Conservation (phyloP, 345 rosid species). For the Eucalyptus erythrocorys region DNA sequence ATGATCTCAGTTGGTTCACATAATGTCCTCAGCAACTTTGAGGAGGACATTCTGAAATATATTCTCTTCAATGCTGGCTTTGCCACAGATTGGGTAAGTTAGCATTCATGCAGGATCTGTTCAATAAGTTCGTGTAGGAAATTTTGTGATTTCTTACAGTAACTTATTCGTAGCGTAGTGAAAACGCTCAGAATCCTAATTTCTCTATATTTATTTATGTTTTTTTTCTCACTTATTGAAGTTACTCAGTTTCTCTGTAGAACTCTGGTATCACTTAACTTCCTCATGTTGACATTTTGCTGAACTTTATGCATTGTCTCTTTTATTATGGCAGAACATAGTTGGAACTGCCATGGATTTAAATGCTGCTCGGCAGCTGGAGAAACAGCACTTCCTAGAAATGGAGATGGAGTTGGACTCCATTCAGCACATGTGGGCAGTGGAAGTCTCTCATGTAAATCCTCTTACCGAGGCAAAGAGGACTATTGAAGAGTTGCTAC, state of each 20-base stretch:
- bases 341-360: constrained; percentile 32
- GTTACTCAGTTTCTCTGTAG: background rate
- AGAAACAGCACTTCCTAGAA: constrained; percentile 30
- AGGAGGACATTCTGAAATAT: constrained; percentile 47
- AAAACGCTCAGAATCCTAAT: background rate
- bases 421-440: constrained; percentile 51
- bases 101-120: background rate
- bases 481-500: constrained; percentile 20
- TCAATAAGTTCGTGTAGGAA: background rate
- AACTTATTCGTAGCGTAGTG: background rate
- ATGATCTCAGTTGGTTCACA: constrained; percentile 27
- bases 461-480: constrained; percentile 45
- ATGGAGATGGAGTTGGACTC: constrained; percentile 19
- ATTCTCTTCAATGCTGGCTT: constrained; percentile 39
- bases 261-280: background rate
- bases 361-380: constrained; percentile 17
- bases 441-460: constrained; percentile 30
- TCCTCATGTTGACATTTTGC: background rate
- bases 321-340: constrained; percentile 32
- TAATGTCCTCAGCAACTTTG: constrained; percentile 32
- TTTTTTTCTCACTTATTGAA: background rate
- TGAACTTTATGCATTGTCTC: background rate
- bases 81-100: constrained; percentile 55
- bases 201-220: background rate
- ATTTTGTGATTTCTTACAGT: background rate